phyloP scores from a whole-genome alignment of 495 filamentous ascomycete genomes.

The Aspergillus panamensis region DNA sequence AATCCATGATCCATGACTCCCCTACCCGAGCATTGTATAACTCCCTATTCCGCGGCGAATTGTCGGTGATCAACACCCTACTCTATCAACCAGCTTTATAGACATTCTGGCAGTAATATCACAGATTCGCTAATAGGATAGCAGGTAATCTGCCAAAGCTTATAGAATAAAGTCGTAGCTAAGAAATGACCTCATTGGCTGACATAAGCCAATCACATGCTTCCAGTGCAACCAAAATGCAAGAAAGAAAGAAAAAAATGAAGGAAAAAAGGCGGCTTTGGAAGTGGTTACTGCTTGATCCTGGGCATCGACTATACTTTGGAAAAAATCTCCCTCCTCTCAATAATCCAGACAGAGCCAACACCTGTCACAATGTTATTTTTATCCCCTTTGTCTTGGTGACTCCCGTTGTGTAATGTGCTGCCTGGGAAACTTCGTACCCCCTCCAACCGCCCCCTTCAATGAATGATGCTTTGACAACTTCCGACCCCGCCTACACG shows the following conservation, averaged over 20 bases:
- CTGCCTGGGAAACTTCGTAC: not conserved
- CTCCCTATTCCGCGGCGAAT: no score
- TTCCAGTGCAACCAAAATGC: not conserved
- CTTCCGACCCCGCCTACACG: constrained; percentile 13
- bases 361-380: not conserved
- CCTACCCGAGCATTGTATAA: no score
- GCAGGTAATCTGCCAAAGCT: no score
- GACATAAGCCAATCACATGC: constrained; percentile 24
- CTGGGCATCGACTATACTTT: constrained; percentile 1
- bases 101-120: no score
- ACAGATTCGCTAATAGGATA: no score
- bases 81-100: no score
- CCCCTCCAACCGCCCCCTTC: constrained; percentile 6
- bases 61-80: no score
- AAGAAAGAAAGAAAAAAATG: constrained; percentile 5
- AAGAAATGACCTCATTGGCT: constrained; percentile 10
- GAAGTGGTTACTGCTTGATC: not conserved
- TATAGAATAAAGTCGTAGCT: not conserved
- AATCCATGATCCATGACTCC: no score
- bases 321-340: not conserved
- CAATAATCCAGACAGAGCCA: not conserved
- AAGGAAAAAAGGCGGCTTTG: not conserved
- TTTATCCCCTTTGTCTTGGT: not conserved
- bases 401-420: not conserved
- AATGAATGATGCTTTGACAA: constrained; percentile 14